Evolutionary conservation across 495 filamentous ascomycete genomes (phyloP).

Genomic region (Bacidia rubella): DNA sequence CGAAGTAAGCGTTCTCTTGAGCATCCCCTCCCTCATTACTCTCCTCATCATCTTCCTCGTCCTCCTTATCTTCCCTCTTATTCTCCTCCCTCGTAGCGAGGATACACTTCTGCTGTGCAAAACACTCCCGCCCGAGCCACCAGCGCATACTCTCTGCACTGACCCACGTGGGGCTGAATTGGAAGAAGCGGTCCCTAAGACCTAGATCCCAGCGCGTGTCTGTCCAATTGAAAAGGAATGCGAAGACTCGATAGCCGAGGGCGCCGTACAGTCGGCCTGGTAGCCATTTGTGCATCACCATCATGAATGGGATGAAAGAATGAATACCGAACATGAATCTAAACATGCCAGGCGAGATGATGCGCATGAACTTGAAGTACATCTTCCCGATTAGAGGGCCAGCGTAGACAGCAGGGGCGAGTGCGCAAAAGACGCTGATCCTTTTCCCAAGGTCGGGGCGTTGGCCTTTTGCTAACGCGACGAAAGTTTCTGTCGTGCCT

Average conservation of each 20-base stretch:
- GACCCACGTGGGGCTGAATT: constrained; percentile 84
- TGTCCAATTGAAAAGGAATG: constrained; percentile 81
- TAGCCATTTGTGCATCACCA: constrained; percentile 59
- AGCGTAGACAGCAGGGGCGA: constrained; percentile 85
- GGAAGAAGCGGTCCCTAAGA: constrained; percentile 72
- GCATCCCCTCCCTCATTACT: neutral
- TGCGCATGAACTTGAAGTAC: constrained; percentile 86
- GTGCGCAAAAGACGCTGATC: constrained; percentile 82
- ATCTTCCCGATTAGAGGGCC: constrained; percentile 74
- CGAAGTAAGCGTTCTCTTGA: constrained; percentile 12
- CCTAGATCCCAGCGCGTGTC: constrained; percentile 76
- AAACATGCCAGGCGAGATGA: constrained; percentile 64
- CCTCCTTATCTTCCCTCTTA: constrained; percentile 49
- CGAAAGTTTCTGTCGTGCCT: constrained; percentile 80
- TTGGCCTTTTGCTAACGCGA: constrained; percentile 85
- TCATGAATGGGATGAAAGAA: constrained; percentile 91
- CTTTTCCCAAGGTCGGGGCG: constrained; percentile 74
- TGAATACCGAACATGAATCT: constrained; percentile 82
- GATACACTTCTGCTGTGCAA: constrained; percentile 85
- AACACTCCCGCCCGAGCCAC: constrained; percentile 89
- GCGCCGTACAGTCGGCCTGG: constrained; percentile 61
- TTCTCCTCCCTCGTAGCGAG: constrained; percentile 61
- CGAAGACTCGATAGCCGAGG: constrained; percentile 81
- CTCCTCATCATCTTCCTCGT: constrained; percentile 21
- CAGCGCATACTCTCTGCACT: constrained; percentile 84